These are phyloP conservation scores for Aspergillus vadensis DNA, from an alignment of 2,329 filamentous ascomycete genomes.

Conservation along the genomic window DNA sequence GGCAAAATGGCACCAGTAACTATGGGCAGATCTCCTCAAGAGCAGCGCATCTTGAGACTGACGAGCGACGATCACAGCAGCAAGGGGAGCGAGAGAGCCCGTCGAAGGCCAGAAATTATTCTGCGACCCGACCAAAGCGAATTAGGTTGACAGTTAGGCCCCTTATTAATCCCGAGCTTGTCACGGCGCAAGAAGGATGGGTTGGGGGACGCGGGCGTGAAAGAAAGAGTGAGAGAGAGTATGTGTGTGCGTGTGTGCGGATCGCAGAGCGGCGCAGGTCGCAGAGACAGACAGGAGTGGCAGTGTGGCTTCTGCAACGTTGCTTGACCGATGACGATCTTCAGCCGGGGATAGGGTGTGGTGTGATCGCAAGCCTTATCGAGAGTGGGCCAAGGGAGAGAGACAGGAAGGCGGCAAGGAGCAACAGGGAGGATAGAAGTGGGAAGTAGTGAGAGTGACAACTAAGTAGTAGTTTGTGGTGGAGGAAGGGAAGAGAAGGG, in stretches of 20 bases:
- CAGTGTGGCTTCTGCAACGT: conserved; percentile 21
- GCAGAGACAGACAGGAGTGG: conserved; percentile 14
- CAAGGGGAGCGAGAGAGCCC: conserved; percentile 12
- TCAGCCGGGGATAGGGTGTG: conserved; percentile 8
- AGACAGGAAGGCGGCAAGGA: conserved; percentile 14
- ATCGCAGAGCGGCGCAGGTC: conserved; percentile 24
- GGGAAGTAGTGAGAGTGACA: neutral
- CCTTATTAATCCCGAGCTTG: neutral
- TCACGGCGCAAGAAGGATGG: conserved; percentile 7
- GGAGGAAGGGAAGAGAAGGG: conserved; percentile 15
- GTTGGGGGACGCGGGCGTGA: neutral
- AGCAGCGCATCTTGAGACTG: conserved; percentile 29
- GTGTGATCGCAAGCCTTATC: conserved; percentile 19
- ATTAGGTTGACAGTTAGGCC: conserved; percentile 9
- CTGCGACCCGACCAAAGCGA: conserved; percentile 14
- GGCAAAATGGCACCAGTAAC: conserved; percentile 29
- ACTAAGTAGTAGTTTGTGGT: neutral
- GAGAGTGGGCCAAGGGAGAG: conserved; percentile 15
- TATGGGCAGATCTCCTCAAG: conserved; percentile 31
- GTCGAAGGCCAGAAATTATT: conserved; percentile 1
- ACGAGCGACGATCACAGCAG: conserved; percentile 12
- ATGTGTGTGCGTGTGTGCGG: conserved; percentile 6
- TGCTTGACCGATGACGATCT: conserved; percentile 16
- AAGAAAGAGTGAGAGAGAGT: neutral
- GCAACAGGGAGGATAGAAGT: neutral